Base-by-base conservation (phyloP, 768 basidiomycete genomes). In the Suillus sp. region DNA sequence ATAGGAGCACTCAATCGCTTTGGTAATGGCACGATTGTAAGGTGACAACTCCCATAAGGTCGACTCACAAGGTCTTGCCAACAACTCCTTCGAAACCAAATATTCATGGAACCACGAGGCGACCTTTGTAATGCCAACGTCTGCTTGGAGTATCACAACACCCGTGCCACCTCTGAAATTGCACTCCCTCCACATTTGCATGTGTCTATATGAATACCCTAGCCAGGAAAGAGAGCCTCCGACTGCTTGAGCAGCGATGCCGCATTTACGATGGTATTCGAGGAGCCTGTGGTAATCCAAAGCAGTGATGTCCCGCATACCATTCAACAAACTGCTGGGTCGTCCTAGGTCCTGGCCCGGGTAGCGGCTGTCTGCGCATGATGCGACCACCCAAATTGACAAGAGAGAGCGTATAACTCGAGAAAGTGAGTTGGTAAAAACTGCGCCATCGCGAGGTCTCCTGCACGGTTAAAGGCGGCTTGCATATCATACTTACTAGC, bases 31-130 rank as follows among this genome's bases (percentile, higher is more conserved):
- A 18, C 11, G 34, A 40, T 27, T 56, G 27, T 45, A 61, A 37
- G 4, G n/a, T 11, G 37, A 32, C 27, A 14, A 13, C 8, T 34
- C 53, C 34, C 0, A 8, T 22, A 63, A 27, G 27, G 56, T 65
- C 7, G 64, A 63, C 7, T 30, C 42, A 47, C 57, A 37, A 34
- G 64, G 64, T 14, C 62, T 48, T 18, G 38, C 25, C 10, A 63
- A 34, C 18, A 65, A 54, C 34, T 63, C 57, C n/a, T 25, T 48
- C 20, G 18, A 37, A 34, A 27, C 14, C 32, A 63, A 30, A 59
- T 65, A 65, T 1, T 34, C 54, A 10, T 45, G n/a, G 22, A 63
- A 57, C 62, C 64, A 63, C 8, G 9, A 5, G 32, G 43, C 47
- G 35, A 56, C 22, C 16, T 9, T 22, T 22, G 25, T 1, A 22